Conservation (phyloP, 192 early-diverging fungal genomes). For the Martensiomyces pterosporus region DNA sequence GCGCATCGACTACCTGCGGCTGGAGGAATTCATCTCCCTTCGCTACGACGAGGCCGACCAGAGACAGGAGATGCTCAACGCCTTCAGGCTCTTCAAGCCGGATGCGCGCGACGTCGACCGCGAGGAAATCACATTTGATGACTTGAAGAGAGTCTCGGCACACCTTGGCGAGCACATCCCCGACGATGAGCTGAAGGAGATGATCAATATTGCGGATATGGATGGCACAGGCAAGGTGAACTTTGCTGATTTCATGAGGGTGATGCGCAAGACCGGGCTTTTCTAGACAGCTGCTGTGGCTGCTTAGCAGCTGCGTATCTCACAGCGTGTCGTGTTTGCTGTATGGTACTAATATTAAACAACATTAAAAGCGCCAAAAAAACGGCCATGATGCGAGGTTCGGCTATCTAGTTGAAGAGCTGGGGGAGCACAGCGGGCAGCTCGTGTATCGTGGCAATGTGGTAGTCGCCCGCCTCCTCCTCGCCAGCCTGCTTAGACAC, state of each 20-base stretch:
- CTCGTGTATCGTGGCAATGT: constrained; percentile 59
- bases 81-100: constrained; percentile 79
- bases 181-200: constrained; percentile 61
- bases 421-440: constrained; percentile 60
- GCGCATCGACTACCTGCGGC: constrained; percentile 18
- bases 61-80: constrained; percentile 65
- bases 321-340: too few relatives aligned
- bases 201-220: constrained; percentile 64
- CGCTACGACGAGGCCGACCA: constrained; percentile 50
- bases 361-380: constrained; percentile 6
- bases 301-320: too few relatives aligned
- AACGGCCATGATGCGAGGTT: too few relatives aligned
- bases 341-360: constrained; percentile 8
- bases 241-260: constrained; percentile 59
- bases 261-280: constrained; percentile 59
- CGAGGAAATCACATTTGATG: constrained; percentile 66
- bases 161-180: constrained; percentile 64
- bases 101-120: constrained; percentile 54
- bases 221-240: constrained; percentile 62
- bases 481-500: constrained; percentile 36
- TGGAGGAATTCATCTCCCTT: constrained; percentile 30
- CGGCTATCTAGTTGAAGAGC: constrained; percentile 36
- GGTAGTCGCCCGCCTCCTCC: constrained; percentile 52
- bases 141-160: constrained; percentile 59
- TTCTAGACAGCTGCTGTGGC: constrained; percentile 36